These are phyloP conservation scores for Sporisorium iseilematis-ciliati DNA, from an alignment of 1,284 basidiomycete genomes.

Conservation along the genomic window DNA sequence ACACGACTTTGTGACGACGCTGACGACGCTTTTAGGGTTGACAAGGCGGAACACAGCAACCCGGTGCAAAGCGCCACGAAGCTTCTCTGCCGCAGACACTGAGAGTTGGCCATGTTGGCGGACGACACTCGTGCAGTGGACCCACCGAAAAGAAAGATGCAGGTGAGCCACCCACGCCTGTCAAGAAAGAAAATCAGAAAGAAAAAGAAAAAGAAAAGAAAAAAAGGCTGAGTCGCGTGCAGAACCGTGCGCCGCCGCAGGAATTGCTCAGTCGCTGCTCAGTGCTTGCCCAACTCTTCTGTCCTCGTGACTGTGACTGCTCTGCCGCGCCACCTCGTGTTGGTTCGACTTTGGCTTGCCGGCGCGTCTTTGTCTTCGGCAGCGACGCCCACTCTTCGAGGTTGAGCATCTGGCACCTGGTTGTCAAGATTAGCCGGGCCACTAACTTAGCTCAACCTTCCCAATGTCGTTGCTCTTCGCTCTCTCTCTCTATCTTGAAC, in stretches of 20 bases:
- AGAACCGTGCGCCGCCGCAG: background rate
- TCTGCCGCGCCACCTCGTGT: background rate
- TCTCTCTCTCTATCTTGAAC: background rate
- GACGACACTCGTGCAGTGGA: conserved; percentile 8
- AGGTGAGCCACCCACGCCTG: background rate
- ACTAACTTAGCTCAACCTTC: too few relatives aligned
- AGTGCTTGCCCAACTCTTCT: too few relatives aligned
- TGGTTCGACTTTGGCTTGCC: too few relatives aligned
- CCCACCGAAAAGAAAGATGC: background rate
- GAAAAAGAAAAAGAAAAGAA: background rate
- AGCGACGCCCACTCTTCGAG: background rate
- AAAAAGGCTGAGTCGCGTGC: conserved; percentile 1
- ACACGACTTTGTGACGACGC: conserved; percentile 26
- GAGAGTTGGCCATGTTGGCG: background rate
- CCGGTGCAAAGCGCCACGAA: conserved; percentile 1
- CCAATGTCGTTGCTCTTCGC: background rate
- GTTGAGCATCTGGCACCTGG: background rate
- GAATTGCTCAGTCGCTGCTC: background rate
- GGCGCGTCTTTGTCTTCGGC: background rate
- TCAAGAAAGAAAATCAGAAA: conserved; percentile 1
- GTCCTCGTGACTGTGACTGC: too few relatives aligned
- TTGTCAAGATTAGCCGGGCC: too few relatives aligned
- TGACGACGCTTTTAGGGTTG: conserved; percentile 31
- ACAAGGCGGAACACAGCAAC: conserved; percentile 14
- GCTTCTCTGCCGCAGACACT: too few relatives aligned